A percentile compares a stretch with the other conserved stretches of the same genome.
Evolutionary conservation across 345 rosid species (phyloP).

Genomic region (Euphorbia peplus): DNA sequence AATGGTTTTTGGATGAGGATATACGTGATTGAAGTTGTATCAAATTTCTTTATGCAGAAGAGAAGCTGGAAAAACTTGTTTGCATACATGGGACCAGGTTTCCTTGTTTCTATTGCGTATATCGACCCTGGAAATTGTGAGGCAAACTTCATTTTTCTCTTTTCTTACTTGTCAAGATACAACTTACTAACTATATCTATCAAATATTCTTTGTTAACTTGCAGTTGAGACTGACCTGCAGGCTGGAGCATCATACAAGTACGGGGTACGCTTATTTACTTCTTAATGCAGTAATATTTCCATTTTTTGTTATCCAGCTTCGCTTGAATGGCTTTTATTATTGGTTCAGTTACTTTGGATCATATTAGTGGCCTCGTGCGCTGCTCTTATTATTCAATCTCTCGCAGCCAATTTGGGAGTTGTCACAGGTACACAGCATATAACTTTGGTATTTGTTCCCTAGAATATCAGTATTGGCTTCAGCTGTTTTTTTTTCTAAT

Average conservation of each 20-base stretch:
- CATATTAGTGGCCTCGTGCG: constrained; percentile 88
- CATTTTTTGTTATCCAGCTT: neutral
- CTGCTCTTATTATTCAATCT: constrained; percentile 88
- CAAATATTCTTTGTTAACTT: constrained; percentile 26
- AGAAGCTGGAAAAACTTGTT: constrained; percentile 92
- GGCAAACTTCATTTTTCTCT: constrained; percentile 17
- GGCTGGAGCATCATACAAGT: constrained; percentile 83
- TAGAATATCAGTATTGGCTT: neutral
- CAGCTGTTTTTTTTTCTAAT: constrained; percentile 4
- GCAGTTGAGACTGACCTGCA: constrained; percentile 97
- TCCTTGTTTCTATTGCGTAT: constrained; percentile 92
- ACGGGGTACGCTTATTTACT: constrained; percentile 50
- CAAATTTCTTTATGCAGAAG: constrained; percentile 43
- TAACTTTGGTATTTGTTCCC: neutral
- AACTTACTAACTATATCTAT: constrained; percentile 4
- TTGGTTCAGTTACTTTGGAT: constrained; percentile 80
- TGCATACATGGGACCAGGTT: constrained; percentile 91
- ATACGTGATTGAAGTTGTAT: neutral
- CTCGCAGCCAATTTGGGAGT: constrained; percentile 94
- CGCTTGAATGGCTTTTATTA: constrained; percentile 3
- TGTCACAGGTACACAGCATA: constrained; percentile 59
- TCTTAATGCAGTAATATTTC: neutral
- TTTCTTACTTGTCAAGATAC: constrained; percentile 4
- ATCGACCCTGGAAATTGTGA: constrained; percentile 98
- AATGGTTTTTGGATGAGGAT: neutral